Evolutionary conservation across 2,329 filamentous ascomycete species (phyloP), one percentile per base, ranked within the genome.

Genomic region (Sarocladiaceae sp.): DNA sequence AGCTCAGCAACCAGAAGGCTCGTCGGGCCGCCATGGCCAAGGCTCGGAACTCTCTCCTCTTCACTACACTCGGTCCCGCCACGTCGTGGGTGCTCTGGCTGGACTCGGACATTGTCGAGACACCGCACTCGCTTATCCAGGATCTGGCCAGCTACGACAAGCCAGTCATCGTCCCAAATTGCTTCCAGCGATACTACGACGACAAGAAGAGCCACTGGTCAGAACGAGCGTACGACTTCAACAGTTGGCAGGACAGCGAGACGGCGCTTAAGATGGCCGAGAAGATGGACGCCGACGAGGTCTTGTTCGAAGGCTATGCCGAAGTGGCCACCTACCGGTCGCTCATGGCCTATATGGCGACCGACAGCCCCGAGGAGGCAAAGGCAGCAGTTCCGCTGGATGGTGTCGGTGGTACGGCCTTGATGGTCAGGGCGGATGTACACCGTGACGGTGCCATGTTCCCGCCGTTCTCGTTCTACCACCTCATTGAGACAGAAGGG

Each of bases 401-500:
- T 60, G 93, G 93, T 41, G 93, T 98, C 3, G 93, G 93, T 45
- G 93, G 93, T 27, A 94, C 91, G 1, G 87, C 90, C 2, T 70
- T 98, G 51, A 70, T 98, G 57, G 93, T 98, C 48, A 96, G 95
- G 70, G 93, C 90, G 2, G 90, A 97, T 48, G 93, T 98, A 19
- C 93, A 98, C 62, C 81, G 93, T 20, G 93, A 98, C 58, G 93
- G 93, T 16, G 91, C 93, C 61, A 98, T 97, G 91, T 98, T 98
- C 68, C 93, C 93, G 15, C 80, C 93, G 0, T 98, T 98, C 61
- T 68, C 91, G 3, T 98, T 98, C 60, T 97, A 96, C 61, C 85
- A 98, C 64, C 73, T 98, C 48, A 94, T 98, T 49, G 93, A 98
- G 72, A 97, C 93, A 0, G 93, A 98, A 60, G 93, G 93, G 0